Evolutionary conservation across 163 green algal genomes (phyloP).

Genomic region (Prototheca cutis): DNA sequence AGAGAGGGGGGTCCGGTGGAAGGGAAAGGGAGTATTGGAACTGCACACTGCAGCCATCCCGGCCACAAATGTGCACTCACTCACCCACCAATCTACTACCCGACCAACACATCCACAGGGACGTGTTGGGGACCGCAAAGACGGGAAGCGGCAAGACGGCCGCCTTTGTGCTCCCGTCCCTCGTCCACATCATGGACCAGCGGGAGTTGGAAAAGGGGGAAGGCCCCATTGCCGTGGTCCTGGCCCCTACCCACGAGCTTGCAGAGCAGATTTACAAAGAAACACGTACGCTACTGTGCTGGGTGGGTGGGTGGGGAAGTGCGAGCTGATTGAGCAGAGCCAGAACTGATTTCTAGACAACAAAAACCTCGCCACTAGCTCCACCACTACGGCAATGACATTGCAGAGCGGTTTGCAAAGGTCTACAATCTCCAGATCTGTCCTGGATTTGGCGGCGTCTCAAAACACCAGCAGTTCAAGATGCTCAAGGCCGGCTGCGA

Average conservation of each 20-base stretch:
- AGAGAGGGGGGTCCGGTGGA: neutral
- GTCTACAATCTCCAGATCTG: constrained; percentile 41
- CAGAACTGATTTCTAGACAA: too few relatives aligned
- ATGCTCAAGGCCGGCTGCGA: constrained; percentile 69
- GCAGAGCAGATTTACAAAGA: constrained; percentile 93
- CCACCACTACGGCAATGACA: too few relatives aligned
- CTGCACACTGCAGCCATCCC: too few relatives aligned
- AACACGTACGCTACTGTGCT: constrained; percentile 42
- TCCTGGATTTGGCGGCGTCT: constrained; percentile 76
- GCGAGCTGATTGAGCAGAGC: too few relatives aligned
- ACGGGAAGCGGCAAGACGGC: constrained; percentile 82
- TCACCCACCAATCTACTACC: too few relatives aligned
- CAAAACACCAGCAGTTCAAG: constrained; percentile 87
- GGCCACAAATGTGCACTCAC: too few relatives aligned
- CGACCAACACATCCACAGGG: too few relatives aligned
- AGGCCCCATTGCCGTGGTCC: constrained; percentile 69
- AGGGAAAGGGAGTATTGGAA: too few relatives aligned
- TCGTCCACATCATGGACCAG: constrained; percentile 79
- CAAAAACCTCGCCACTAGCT: too few relatives aligned
- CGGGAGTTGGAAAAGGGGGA: constrained; percentile 55
- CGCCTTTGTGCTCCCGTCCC: constrained; percentile 78
- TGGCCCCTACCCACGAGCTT: constrained; percentile 88
- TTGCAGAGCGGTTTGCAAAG: constrained; percentile 34
- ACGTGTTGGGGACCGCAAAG: constrained; percentile 49
- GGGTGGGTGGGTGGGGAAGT: too few relatives aligned